Base-by-base conservation (phyloP, 1,284 basidiomycete genomes). In the Rhodotorula mucilaginosa region DNA sequence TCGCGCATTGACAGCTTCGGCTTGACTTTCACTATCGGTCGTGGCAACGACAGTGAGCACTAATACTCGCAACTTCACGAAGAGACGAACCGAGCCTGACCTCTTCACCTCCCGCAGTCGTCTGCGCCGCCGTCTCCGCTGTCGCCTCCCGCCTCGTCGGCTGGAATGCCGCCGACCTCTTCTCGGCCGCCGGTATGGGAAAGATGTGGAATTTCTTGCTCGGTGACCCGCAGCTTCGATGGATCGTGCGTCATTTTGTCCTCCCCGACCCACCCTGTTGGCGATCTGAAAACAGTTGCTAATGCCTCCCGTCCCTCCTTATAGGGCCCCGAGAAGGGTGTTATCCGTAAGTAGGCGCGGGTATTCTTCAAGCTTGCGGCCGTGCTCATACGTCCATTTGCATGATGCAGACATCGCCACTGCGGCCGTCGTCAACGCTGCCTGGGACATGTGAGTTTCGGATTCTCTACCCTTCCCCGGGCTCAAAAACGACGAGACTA, bases 1-100 rank as follows among this genome's bases (percentile, higher is more conserved):
- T 44, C 39, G 39, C 39, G 39, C 12, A 44, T 44, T 44, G 39
- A 88, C 65, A 93, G 93, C 47, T 88, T 92, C 78, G 93, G 94
- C 64, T 93, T 96, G 93, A 95, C 94, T 19, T 97, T 97, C 81
- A 96, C 93, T n/a, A 96, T 95, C 78, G 93, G 94, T 7, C 88
- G 93, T 56, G 93, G 93, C 39, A 97, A 95, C 80, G 95, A 97
- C 73, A 93, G 64, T 65, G 23, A n/a, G 64, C 26, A 2, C 34
- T 15, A 8, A 7, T 13, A 23, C 15, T 19, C 8, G 21, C 1
- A 3, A 1, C 2, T 4, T 10, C 3, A 54, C 5, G 23, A 12
- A 54, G 5, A 26, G 12, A 1, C 2, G 21, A 95, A 77, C 93
- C 80, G 39, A 44, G 3, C 3, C 48, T 65, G 31, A 88, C 79